phyloP scores from a whole-genome alignment of 2,329 filamentous ascomycete species.

The Colletotrichum theobromicola region DNA sequence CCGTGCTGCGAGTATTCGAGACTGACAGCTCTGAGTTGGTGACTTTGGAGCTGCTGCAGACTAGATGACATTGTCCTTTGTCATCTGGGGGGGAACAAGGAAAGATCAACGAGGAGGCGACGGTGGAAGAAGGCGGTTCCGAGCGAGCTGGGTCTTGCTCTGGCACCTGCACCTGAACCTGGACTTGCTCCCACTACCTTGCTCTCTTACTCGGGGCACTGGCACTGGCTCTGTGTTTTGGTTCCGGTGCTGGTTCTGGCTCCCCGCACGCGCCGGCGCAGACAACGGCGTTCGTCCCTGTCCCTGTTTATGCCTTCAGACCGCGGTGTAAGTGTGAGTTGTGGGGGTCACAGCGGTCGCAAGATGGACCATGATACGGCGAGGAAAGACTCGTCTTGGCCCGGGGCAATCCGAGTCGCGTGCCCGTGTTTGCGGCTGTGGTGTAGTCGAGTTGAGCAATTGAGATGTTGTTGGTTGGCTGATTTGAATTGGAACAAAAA shows the following conservation, averaged over 20 bases:
- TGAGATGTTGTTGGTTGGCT: not conserved
- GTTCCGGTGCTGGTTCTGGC: not conserved
- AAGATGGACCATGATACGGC: not conserved
- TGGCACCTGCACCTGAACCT: not conserved
- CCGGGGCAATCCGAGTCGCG: not conserved
- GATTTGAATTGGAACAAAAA: not conserved
- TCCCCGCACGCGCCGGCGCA: slow-evolving; percentile 17
- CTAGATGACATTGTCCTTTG: slow-evolving; percentile 44
- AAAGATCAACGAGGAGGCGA: slow-evolving; percentile 30
- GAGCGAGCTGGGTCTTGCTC: not conserved
- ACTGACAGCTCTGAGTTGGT: slow-evolving; percentile 37
- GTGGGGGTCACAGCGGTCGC: slow-evolving; percentile 9
- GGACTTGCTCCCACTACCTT: too few relatives aligned
- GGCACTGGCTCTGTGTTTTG: not conserved
- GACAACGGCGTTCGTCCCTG: slow-evolving; percentile 15
- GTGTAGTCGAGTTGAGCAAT: not conserved
- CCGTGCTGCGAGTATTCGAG: slow-evolving; percentile 34
- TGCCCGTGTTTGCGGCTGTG: not conserved
- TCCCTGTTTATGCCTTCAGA: slow-evolving; percentile 15
- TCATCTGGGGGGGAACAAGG: slow-evolving; percentile 25
- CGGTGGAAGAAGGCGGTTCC: slow-evolving; percentile 1
- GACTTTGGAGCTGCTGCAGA: slow-evolving; percentile 34
- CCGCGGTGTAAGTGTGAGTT: slow-evolving; percentile 16
- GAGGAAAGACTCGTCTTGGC: not conserved
- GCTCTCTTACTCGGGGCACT: not conserved